Evolutionary conservation across 495 filamentous ascomycete species (phyloP), one percentile per base, ranked within the genome.

Genomic region (Geopyxis carbonaria): DNA sequence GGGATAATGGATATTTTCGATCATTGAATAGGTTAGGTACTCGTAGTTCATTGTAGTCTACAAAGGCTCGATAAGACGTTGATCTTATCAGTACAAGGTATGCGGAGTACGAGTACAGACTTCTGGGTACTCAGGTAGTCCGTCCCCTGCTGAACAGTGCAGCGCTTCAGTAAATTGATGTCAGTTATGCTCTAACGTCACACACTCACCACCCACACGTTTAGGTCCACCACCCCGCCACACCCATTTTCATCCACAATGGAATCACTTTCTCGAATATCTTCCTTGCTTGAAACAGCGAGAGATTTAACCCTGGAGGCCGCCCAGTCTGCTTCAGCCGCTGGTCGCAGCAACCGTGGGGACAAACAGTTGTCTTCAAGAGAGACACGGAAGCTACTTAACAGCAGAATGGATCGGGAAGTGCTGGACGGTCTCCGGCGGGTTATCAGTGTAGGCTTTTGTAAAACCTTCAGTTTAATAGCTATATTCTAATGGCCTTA

Each of bases 241-340:
- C 25, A 43, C 27, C 22, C 2, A 11, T n/a, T 18, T 19, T 34
- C 31, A 13, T 18, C 10, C 11, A 15, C 3, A n/a, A 86, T 97
- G 89, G 89, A 95, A 65, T 91, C 89, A n/a, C 84, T 94, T 46
- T 85, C 89, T 14, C 66, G 80, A 48, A 93, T 94, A 58, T 91
- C 87, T 32, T 81, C 72, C 44, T 67, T 97, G 59, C 73, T 97
- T 56, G 89, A 95, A 65, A 87, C 65, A 84, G 89, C 89, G 57
- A 74, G 89, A 56, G 89, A 95, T 59, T 75, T 97, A 53, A 97
- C 89, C 28, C 73, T 97, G 54, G 89, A 97, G 67, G 91, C 89
- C 35, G 87, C 89, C 48, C 78, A 81, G 61, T 77, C 78, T 32
- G 81, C 83, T 15, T 44, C 52, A 7, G 52, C 52, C 10, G 38